Base-by-base conservation (phyloP, 164 flowering plant genomes). In the Vitis rupestris region DNA sequence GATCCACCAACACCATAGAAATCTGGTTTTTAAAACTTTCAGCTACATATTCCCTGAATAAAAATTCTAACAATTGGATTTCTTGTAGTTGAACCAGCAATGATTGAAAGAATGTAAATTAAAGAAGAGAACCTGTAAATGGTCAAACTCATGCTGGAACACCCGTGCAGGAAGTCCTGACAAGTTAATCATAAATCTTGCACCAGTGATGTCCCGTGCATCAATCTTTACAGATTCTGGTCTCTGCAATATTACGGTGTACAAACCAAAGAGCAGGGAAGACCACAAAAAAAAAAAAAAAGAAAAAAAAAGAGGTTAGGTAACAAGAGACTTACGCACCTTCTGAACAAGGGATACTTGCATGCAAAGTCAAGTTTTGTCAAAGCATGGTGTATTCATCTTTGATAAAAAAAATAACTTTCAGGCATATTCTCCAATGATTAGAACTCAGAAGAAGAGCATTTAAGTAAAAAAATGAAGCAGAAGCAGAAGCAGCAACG, bases 121-220 rank as follows among this genome's bases (percentile, higher is more conserved):
- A 15, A 65, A 79, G 29, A 8, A 67, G 61, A 61, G 11, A 61
- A 90, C 99, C 97, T 90, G 81, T 79, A 96, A 78, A 83, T 96
- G 97, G 78, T 96, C 99, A 81, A 82, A 96, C 72, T 96, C 99
- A 80, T 93, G 99, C 82, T 96, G 99, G 73, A 96, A 96, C 29
- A 96, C 85, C 30, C 98, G 82, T 55, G 99, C 92, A 62, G 91
- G 88, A 75, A 96, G 93, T 13, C 80, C 91, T 0, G 93, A 87
- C 67, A 96, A 74, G 83, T 70, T 76, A 65, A 90, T 56, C 29
- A 85, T 58, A 79, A 93, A 93, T 77, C 79, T 96, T 72, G 87
- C 80, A 71, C 98, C 98, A 15, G 76, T 83, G 48, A 91, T 78
- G 69, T 96, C 97, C 68, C 71, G 84, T 64, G 99, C 99, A 82